These are phyloP conservation scores for Gonium pectorale DNA, from an alignment of 139 green algal species.

Conservation along the genomic window DNA sequence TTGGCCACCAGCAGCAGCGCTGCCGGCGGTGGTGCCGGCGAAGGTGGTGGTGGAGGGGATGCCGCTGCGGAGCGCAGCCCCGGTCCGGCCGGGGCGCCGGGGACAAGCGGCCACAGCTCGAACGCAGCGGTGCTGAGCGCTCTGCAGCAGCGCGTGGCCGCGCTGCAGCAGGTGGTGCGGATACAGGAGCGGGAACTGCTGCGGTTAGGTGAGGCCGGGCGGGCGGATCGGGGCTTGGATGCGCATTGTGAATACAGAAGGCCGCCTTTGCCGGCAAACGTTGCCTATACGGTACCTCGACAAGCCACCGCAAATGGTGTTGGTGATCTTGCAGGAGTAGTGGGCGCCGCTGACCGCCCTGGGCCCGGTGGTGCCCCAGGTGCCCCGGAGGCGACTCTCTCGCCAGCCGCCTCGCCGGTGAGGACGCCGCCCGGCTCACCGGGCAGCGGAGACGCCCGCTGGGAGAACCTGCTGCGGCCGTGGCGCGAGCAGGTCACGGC, in stretches of 20 bases:
- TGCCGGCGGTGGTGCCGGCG: background rate
- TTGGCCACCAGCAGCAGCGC: background rate
- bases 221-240: no score
- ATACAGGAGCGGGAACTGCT: constrained; percentile 42
- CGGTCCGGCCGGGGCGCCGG: background rate
- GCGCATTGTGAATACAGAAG: no score
- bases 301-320: no score
- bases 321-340: no score
- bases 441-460: background rate
- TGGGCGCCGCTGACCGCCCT: no score
- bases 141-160: constrained; percentile 24
- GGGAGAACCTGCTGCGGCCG: constrained; percentile 25
- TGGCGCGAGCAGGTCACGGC: constrained; percentile 29
- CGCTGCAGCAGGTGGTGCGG: constrained; percentile 22
- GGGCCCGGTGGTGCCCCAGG: no score
- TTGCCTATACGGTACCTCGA: no score
- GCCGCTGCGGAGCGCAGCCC: background rate
- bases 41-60: background rate
- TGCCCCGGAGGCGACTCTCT: no score
- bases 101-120: background rate
- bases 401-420: no score
- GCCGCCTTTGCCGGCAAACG: no score
- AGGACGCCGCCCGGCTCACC: no score
- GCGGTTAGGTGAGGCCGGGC: background rate
- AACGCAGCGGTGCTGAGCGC: background rate